phyloP scores from a whole-genome alignment of 495 filamentous ascomycete species.

The Penicillium paradoxum region DNA sequence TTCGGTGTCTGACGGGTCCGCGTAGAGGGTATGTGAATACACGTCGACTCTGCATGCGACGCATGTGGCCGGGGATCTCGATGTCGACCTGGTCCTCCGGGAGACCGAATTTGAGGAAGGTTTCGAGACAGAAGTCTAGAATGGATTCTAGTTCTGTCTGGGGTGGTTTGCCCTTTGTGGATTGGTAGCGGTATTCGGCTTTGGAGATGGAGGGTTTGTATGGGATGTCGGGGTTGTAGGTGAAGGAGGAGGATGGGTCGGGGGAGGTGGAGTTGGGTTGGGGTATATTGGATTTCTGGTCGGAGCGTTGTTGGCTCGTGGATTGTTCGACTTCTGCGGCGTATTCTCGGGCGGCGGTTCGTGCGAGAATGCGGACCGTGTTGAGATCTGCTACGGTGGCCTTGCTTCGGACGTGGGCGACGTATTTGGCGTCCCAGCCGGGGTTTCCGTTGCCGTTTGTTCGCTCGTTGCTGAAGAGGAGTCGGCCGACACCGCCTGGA shows the following conservation, averaged over 20 bases:
- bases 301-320: background rate
- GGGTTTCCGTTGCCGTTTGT: slow-evolving; percentile 22
- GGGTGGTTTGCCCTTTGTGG: slow-evolving; percentile 7
- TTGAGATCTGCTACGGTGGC: slow-evolving; percentile 33
- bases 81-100: slow-evolving; percentile 29
- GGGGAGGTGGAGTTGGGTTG: background rate
- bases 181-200: background rate
- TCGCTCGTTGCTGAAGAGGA: slow-evolving; percentile 23
- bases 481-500: slow-evolving; percentile 28
- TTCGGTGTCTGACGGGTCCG: background rate
- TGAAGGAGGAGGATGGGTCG: background rate
- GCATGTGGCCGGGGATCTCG: slow-evolving; percentile 31
- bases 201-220: slow-evolving; percentile 3
- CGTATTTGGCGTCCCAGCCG: slow-evolving; percentile 27
- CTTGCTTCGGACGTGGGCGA: slow-evolving; percentile 22
- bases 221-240: slow-evolving; percentile 2
- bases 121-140: slow-evolving; percentile 35
- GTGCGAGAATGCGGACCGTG: slow-evolving; percentile 40
- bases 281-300: background rate
- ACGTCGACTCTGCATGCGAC: slow-evolving; percentile 14
- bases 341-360: slow-evolving; percentile 33
- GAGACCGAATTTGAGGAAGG: slow-evolving; percentile 30
- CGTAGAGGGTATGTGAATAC: background rate
- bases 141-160: slow-evolving; percentile 14
- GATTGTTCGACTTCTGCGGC: slow-evolving; percentile 1